Evolutionary conservation across 2,329 filamentous ascomycete genomes (phyloP), one percentile per base, ranked within the genome.

Genomic region (Hymenotorrendiella dingleyae): DNA sequence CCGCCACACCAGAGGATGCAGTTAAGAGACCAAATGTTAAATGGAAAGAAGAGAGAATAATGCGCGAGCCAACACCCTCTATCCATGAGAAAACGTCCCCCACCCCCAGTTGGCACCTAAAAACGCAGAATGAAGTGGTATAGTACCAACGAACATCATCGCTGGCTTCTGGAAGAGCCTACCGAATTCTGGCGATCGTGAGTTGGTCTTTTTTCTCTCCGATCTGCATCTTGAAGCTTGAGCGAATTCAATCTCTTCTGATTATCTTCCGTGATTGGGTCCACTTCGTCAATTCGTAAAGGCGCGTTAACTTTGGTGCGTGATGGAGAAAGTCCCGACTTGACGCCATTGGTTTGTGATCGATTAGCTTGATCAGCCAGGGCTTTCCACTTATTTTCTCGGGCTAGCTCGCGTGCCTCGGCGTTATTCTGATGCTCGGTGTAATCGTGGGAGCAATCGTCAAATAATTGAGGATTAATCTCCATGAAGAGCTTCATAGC

Each of bases 401-500:
- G 81, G 50, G 81, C 74, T 52, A 84, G 81, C 65, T 96, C 84
- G 43, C 90, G 81, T 47, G 87, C 79, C n/a, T 86, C 82, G 3
- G 90, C 88, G 50, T 80, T 93, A 66, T 94, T 94, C 67, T 97
- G 91, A 58, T 93, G 84, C 64, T 97, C 91, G 4, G 90, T 94
- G 67, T 98, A 98, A 52, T 97, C 90, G 61, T 96, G 91, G 26
- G 93, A 96, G 68, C 93, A 98, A 62, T 98, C 93, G 57, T 98
- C 93, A 58, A 98, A 98, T 17, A 98, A 78, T 64, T 96, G 90
- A 8, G 93, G 93, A 64, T 97, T 97, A 60, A 98, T 96, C 65
- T 98, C 93, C 93, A 98, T 98, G 67, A 98, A 98, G 27, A 98
- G 78, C 65, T 98, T 98, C 93, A 98, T 97, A 44, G 93, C 93